phyloP scores from a whole-genome alignment of 2,329 filamentous ascomycete species.

The Sclerotinia sclerotiorum region DNA sequence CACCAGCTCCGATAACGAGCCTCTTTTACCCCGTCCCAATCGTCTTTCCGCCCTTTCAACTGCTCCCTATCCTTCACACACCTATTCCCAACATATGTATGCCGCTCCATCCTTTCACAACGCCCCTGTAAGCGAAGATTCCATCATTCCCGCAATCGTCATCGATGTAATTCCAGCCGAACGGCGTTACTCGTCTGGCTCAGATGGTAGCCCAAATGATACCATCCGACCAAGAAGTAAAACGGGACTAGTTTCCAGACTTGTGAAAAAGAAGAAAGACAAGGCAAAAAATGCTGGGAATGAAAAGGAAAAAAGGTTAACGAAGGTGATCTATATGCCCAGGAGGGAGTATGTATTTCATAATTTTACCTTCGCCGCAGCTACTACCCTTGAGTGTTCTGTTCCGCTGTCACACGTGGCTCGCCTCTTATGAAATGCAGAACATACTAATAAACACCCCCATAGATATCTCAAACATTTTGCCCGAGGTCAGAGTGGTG shows the following conservation, averaged over 20 bases:
- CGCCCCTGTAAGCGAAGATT: conserved; percentile 36
- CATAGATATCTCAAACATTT: conserved; percentile 35
- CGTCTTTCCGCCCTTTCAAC: conserved; percentile 26
- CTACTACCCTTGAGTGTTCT: not conserved
- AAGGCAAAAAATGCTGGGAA: conserved; percentile 23
- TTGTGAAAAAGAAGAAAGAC: conserved; percentile 24
- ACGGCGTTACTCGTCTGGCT: not conserved
- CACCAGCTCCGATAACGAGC: conserved; percentile 36
- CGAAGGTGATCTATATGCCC: conserved; percentile 40
- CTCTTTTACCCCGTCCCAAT: conserved; percentile 27
- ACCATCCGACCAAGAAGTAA: not conserved
- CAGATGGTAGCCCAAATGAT: not conserved
- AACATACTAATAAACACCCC: not conserved
- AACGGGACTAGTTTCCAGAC: conserved; percentile 5
- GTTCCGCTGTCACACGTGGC: not conserved
- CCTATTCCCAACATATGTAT: conserved; percentile 30
- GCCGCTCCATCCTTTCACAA: conserved; percentile 34
- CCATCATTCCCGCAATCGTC: conserved; percentile 39
- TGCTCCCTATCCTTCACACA: conserved; percentile 32
- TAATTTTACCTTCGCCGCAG: not conserved
- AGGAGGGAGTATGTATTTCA: conserved; percentile 29
- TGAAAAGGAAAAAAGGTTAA: conserved; percentile 24
- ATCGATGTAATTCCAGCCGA: conserved; percentile 27
- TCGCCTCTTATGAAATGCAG: not conserved
- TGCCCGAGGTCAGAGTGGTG: conserved; percentile 35